phyloP scores from a whole-genome alignment of 805 yeast species.

The Myxozyma mucilagina region DNA sequence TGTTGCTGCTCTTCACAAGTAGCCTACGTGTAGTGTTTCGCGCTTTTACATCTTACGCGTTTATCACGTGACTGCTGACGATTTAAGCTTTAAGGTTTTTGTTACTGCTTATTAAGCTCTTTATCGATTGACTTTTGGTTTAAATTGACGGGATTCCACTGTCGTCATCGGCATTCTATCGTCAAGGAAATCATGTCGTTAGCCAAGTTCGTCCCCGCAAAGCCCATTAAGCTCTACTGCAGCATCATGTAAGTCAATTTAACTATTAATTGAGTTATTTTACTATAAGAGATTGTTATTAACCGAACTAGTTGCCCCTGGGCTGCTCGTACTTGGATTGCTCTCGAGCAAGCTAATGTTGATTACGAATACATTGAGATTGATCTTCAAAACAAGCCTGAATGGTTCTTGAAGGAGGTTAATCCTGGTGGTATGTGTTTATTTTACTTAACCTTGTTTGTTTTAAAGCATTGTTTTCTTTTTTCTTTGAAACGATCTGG shows the following conservation, averaged over 20 bases:
- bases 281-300: background rate
- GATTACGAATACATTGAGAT: constrained; percentile 36
- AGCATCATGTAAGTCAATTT: constrained; percentile 12
- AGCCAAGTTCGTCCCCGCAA: constrained; percentile 31
- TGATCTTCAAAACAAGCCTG: constrained; percentile 38
- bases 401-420: constrained; percentile 36
- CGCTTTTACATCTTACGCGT: too few species aligned
- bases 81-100: too few species aligned
- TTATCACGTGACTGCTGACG: too few species aligned
- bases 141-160: background rate
- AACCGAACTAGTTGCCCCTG: constrained; percentile 33
- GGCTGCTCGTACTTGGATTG: constrained; percentile 39
- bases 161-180: background rate
- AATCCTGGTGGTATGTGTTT: constrained; percentile 34
- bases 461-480: background rate
- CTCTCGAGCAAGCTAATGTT: constrained; percentile 35
- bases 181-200: constrained; percentile 11
- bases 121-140: too few species aligned
- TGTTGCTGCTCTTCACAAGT: background rate
- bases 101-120: too few species aligned
- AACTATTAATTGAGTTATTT: background rate
- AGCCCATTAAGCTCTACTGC: constrained; percentile 33
- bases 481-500: background rate
- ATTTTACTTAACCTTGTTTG: background rate
- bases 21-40: too few species aligned